Conservation (phyloP, 306 rosid species). For the Luffa acutangula region DNA sequence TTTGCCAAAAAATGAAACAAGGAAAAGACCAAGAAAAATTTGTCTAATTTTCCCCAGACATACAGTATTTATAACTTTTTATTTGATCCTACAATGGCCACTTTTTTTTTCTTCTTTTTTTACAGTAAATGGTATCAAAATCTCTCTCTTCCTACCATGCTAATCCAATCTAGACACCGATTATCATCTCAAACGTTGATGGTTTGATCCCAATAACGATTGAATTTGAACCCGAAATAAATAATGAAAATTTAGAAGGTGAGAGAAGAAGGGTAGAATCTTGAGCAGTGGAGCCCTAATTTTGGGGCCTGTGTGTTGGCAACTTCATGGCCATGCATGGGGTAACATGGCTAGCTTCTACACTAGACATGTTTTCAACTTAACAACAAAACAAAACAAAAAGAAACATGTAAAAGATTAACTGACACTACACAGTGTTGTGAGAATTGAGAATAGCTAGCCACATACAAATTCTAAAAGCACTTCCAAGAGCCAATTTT, state of each 20-base stretch:
- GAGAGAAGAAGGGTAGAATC: background rate
- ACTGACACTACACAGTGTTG: slow-evolving; percentile 7
- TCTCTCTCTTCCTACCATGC: background rate
- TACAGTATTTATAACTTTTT: background rate
- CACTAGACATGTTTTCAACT: background rate
- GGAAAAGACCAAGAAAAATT: background rate
- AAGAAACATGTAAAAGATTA: background rate
- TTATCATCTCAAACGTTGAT: too few relatives aligned
- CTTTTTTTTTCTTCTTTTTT: background rate
- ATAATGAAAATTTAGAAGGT: background rate
- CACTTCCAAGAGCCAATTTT: background rate
- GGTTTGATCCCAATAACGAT: too few relatives aligned
- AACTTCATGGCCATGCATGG: background rate
- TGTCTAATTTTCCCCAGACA: slow-evolving; percentile 1
- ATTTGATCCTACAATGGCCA: background rate
- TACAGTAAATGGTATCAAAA: background rate
- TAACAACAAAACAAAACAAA: background rate
- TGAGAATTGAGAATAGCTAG: background rate
- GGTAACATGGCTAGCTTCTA: background rate
- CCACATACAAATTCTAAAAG: background rate
- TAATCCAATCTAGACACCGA: too few relatives aligned
- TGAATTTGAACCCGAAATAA: too few relatives aligned
- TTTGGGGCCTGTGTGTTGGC: background rate
- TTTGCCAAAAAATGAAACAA: background rate
- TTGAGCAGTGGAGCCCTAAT: background rate